A percentile compares a stretch with the other conserved stretches of the same genome.
Evolutionary conservation across 345 rosid species (phyloP).

Genomic region (Euphorbia lathyris): DNA sequence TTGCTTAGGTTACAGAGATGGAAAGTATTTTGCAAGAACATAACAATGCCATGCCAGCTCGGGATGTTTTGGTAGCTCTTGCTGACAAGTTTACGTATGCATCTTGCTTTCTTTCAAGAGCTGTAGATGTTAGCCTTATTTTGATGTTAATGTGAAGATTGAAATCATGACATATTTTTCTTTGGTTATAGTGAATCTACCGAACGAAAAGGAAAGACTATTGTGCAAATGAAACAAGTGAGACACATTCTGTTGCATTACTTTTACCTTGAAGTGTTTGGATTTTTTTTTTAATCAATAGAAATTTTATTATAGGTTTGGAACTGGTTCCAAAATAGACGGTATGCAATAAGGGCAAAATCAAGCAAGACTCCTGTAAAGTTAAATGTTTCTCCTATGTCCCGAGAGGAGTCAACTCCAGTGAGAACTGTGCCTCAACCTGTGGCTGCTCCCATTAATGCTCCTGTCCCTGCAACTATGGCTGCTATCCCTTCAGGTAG

Average conservation of each 20-base stretch:
- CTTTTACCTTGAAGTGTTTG: neutral
- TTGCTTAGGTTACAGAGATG: constrained; percentile 78
- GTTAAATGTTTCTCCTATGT: constrained; percentile 65
- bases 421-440: constrained; percentile 61
- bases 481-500: constrained; percentile 61
- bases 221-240: constrained; percentile 96
- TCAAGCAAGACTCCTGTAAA: constrained; percentile 75
- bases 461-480: constrained; percentile 22
- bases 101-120: constrained; percentile 10
- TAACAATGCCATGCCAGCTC: constrained; percentile 67
- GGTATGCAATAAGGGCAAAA: constrained; percentile 90
- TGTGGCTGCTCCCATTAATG: constrained; percentile 43
- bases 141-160: neutral
- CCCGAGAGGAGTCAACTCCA: constrained; percentile 55
- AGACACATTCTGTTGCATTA: constrained; percentile 19
- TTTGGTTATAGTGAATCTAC: constrained; percentile 58
- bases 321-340: constrained; percentile 99
- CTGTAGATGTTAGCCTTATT: constrained; percentile 1
- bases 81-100: constrained; percentile 89
- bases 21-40: constrained; percentile 81
- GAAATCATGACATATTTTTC: constrained; percentile 12
- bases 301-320: constrained; percentile 54
- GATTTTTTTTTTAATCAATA: constrained; percentile 6
- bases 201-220: constrained; percentile 76
- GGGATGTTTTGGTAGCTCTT: constrained; percentile 68